Evolutionary conservation across 495 filamentous ascomycete genomes (phyloP).

Genomic region (Xylaria grammica): DNA sequence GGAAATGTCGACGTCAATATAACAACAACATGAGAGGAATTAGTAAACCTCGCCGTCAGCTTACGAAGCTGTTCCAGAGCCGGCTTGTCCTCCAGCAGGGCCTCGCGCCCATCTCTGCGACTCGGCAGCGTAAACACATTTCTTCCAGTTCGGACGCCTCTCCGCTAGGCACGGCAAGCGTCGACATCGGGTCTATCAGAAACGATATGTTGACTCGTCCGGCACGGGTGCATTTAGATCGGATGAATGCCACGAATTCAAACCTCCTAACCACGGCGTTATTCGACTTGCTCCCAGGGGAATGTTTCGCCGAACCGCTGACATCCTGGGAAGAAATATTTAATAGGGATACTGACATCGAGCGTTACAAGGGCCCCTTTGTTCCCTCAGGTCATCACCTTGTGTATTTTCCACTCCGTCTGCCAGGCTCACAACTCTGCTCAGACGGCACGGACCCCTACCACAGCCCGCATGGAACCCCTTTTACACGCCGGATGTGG

Average conservation of each 20-base stretch:
- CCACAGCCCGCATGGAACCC: slow-evolving; percentile 61
- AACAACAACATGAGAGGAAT: slow-evolving; percentile 10
- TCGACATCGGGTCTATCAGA: slow-evolving; percentile 26
- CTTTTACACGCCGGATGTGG: slow-evolving; percentile 79
- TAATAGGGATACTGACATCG: neutral
- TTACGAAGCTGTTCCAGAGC: neutral
- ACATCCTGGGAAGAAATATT: neutral
- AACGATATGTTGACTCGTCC: slow-evolving; percentile 47
- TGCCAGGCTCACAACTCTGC: slow-evolving; percentile 59
- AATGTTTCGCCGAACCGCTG: slow-evolving; percentile 1
- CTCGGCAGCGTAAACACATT: slow-evolving; percentile 21
- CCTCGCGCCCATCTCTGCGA: neutral
- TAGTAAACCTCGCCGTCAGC: neutral
- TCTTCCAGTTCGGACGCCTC: slow-evolving; percentile 16
- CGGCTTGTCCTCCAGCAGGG: neutral
- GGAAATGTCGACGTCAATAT: slow-evolving; percentile 5
- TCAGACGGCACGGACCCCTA: slow-evolving; percentile 74
- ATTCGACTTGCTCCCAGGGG: slow-evolving; percentile 57
- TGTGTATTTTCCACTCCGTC: slow-evolving; percentile 70
- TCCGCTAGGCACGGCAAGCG: neutral
- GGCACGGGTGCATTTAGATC: slow-evolving; percentile 65
- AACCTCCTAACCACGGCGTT: slow-evolving; percentile 70
- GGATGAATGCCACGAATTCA: slow-evolving; percentile 66
- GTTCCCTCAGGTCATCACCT: slow-evolving; percentile 74
- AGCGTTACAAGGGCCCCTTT: neutral